Conservation (phyloP, 2,329 filamentous ascomycete genomes). For the Trichoderma sp. region DNA sequence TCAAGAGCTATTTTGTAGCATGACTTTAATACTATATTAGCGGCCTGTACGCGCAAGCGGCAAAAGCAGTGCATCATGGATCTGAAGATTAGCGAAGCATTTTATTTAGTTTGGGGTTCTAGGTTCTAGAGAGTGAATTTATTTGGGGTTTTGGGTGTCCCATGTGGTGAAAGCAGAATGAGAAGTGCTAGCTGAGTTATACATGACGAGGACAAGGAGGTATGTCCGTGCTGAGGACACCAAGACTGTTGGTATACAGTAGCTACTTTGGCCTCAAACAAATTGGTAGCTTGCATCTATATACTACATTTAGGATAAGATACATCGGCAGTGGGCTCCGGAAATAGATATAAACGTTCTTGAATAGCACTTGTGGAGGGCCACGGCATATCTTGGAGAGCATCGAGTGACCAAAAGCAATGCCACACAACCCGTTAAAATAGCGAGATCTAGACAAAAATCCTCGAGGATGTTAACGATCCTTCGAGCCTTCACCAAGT, state of each 20-base stretch:
- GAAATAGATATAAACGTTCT: neutral
- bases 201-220: neutral
- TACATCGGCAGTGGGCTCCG: neutral
- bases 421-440: neutral
- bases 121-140: neutral
- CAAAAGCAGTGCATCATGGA: neutral
- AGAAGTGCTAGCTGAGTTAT: neutral
- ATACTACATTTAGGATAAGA: neutral
- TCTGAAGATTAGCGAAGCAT: constrained; percentile 9
- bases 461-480: neutral
- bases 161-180: neutral
- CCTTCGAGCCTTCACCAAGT: neutral
- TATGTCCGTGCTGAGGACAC: neutral
- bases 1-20: neutral
- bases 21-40: neutral
- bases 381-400: neutral
- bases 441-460: neutral
- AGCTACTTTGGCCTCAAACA: neutral
- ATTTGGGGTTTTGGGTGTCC: neutral
- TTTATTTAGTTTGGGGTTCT: neutral
- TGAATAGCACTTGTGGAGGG: neutral
- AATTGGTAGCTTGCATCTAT: neutral
- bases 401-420: neutral
- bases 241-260: neutral
- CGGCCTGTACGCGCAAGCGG: constrained; percentile 1